Base-by-base conservation (phyloP, 2,329 filamentous ascomycete genomes). In the Aspergillus japonicus region DNA sequence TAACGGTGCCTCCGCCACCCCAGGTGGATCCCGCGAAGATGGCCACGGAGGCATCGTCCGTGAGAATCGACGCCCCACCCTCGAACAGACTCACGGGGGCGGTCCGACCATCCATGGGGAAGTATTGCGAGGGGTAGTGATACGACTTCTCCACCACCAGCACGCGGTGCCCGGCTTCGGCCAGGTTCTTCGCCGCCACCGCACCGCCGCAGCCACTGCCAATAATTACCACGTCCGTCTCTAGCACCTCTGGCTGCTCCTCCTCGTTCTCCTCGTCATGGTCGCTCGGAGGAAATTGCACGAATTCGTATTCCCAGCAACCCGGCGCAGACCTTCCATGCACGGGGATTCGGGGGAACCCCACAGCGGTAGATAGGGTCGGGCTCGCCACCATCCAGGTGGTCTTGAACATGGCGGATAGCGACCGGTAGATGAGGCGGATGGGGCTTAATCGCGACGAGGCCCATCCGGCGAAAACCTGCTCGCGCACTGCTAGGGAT, bases 1-100 rank as follows among this genome's bases (percentile, higher is more conserved):
- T 97, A 67, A 96, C 77, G 0, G 91, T 92, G 5, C 92, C 92
- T 57, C 93, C 93, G 47, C 93, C 93, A 29, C 93, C 93, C 86
- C 89, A 96, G 33, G 85, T 85, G 57, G 86, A 84, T 2, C 90
- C 93, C 0, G 89, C 85, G 2, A 90, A 73, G 12, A 94, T 74
- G n/a, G 78, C 83, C 33, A 88, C 79, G 5, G 83, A 82, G 12
- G 79, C 78, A 68, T 89, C 83, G 61, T 89, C 80, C 62, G 81
- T 80, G 66, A 82, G 68, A 5, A 83, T 68, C 19, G 85, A 73
- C 6, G 89, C 89, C 23, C 84, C 84, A 61, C 85, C 86, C 67
- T 92, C 89, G 68, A 86, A 95, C 26, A 96, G 79, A 68, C 89
- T 85, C 5, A 81, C 74, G 49, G 79, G 78, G 0, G 82, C 90